These are phyloP conservation scores for Colletotrichum truncatum DNA, from an alignment of 2,329 filamentous ascomycete genomes.

Conservation along the genomic window DNA sequence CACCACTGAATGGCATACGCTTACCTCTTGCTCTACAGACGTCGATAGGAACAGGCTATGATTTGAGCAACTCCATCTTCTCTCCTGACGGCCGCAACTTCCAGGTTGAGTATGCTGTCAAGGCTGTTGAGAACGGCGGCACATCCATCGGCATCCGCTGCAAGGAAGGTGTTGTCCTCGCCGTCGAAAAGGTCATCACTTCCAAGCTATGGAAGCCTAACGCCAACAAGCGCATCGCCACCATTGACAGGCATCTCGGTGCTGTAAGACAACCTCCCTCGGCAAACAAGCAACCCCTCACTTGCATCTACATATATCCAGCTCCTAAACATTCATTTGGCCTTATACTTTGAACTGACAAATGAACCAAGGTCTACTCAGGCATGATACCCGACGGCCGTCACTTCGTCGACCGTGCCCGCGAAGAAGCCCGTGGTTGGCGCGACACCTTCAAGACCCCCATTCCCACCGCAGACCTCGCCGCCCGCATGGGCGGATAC, in stretches of 20 bases:
- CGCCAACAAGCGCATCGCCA: conserved; percentile 97
- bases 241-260: conserved; percentile 91
- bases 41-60: conserved; percentile 99
- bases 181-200: conserved; percentile 94
- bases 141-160: conserved; percentile 96
- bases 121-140: conserved; percentile 97
- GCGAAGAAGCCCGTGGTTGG: conserved; percentile 93
- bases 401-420: conserved; percentile 93
- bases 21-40: conserved; percentile 67
- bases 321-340: no score
- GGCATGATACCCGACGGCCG: conserved; percentile 94
- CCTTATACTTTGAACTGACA: not conserved
- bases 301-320: not conserved
- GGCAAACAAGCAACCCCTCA: not conserved
- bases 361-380: conserved; percentile 83
- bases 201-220: conserved; percentile 95
- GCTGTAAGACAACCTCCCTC: conserved; percentile 69
- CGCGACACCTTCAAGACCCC: conserved; percentile 93
- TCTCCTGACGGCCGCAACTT: conserved; percentile 99
- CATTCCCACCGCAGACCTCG: conserved; percentile 88
- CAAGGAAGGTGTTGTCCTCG: conserved; percentile 96
- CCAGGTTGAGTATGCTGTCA: conserved; percentile 98
- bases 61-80: conserved; percentile 99
- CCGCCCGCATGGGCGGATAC: conserved; percentile 93
- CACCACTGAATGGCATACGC: not conserved